These are phyloP conservation scores for Eimeria sp. DNA, from an alignment of 169 alveolate genomes.

Conservation along the genomic window DNA sequence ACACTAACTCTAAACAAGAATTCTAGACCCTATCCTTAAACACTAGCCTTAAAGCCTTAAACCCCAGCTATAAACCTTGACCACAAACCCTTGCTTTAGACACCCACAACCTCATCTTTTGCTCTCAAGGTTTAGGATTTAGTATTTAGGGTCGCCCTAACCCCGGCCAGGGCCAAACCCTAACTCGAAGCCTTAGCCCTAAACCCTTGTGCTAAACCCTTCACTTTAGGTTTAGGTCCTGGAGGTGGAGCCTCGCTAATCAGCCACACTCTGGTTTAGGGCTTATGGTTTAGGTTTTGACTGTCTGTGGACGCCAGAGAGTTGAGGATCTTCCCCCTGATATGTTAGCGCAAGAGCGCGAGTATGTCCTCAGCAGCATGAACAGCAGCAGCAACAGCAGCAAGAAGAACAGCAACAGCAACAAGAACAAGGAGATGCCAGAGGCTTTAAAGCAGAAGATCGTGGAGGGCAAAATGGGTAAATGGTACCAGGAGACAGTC, in stretches of 20 bases:
- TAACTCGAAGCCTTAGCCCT: not conserved
- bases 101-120: not conserved
- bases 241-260: not conserved
- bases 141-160: not conserved
- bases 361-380: not conserved
- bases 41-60: too few relatives aligned
- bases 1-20: not conserved
- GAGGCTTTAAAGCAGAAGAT: conserved; percentile 27
- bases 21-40: too few relatives aligned
- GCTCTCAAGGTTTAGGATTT: too few relatives aligned
- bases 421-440: not conserved
- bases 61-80: too few relatives aligned
- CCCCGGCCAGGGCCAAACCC: not conserved
- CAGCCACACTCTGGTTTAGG: not conserved
- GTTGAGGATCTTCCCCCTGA: conserved; percentile 48
- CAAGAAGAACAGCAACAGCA: not conserved
- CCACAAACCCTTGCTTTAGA: too few relatives aligned
- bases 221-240: too few relatives aligned
- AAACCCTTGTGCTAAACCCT: not conserved
- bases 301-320: not conserved
- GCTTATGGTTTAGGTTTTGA: not conserved
- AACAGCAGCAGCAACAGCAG: not conserved
- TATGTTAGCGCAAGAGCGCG: conserved; percentile 16
- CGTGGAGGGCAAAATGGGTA: conserved; percentile 22
- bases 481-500: conserved; percentile 17